Evolutionary conservation across 2,329 filamentous ascomycete genomes (phyloP), one percentile per base, ranked within the genome.

Genomic region (Knoxdaviesia capensis): DNA sequence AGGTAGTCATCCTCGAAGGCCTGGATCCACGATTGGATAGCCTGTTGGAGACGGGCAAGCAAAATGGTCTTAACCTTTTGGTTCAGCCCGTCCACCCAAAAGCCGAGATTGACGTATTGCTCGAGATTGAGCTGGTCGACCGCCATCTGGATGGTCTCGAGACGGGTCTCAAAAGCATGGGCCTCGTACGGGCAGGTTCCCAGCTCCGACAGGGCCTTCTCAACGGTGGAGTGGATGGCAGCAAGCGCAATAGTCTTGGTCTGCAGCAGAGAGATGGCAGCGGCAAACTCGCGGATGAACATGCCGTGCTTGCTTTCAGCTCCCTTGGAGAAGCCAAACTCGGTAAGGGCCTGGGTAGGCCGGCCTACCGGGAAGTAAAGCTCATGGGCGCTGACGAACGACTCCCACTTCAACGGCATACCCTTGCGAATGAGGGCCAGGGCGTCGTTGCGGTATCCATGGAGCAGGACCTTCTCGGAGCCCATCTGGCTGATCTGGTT

Each of bases 111-210:
- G 45, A 90, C 80, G 50, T 94, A 99, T 53, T 90, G 88, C 55
- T 98, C 88, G 44, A 98, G 62, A 52, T 96, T 96, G 41, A 99
- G 71, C 61, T 94, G 87, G 64, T 99, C 92, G 34, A 98, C 87
- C 11, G 86, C 80, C 43, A 80, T 78, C 57, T 99, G 90, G 43
- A 98, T 86, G 1, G 74, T 74, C 54, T 93, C 83, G 20, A 98
- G 63, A 36, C 82, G 80, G 20, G 77, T 66, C 49, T 82, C 78
- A 55, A 99, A 93, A 7, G 80, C 74, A n/a, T 74, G 63, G 5
- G 75, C 68, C 39, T 85, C 80, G 54, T 94, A 98, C 1, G 80
- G 67, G 52, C 92, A 98, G 2, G 74, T 80, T 48, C 81, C 79
- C 31, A 99, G 68, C 51, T 96, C 87, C 33, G 75, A 69, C 46